Base-by-base conservation (phyloP, 1,284 basidiomycete genomes). In the Malassezia yamatoensis region DNA sequence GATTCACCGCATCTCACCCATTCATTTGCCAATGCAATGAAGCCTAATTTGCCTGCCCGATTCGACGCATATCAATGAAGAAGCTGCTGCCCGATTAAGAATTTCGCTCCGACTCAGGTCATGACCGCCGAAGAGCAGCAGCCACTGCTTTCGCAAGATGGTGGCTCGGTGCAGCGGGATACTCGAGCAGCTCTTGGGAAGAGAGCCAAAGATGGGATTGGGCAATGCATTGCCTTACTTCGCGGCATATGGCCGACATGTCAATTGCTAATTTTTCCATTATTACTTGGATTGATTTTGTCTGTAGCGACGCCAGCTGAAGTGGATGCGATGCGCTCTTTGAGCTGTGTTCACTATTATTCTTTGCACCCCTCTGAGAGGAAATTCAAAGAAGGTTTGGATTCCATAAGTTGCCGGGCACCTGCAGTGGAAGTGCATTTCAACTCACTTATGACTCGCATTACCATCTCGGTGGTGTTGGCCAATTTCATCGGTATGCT, bases 401-500 rank as follows among this genome's bases (percentile, higher is more conserved):
- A 49, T 33, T n/a, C 24, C 11, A 29, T 21, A 8, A 49, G 45
- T 41, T 58, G 55, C 35, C 35, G 33, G 10, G 34, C 35, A 15
- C 55, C 55, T 11, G 55, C 39, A n/a, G 55, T 58, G 13, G 55
- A 58, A 38, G 45, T 38, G 29, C 46, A 58, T 21, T 58, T 58
- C 21, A 58, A 43, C 35, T 13, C 13, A 24, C 32, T 58, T 10
- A 32, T 35, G 2, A 52, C 48, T 7, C 32, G 40, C 24, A 37
- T 58, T 34, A 53, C 46, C 3, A 40, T 53, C 24, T 43, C 55
- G 6, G 51, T 53, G 24, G 51, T 51, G 9, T 37, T 58, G 34
- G 50, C 51, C 50, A 58, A 58, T 42, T 49, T 58, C 40, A 11
- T 44, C 34, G 46, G 55, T 37, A 58, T 58, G 55, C 55, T 58